Evolutionary conservation across 257 asterid genomes (phyloP).

Genomic region (Ilex aquifolium): DNA sequence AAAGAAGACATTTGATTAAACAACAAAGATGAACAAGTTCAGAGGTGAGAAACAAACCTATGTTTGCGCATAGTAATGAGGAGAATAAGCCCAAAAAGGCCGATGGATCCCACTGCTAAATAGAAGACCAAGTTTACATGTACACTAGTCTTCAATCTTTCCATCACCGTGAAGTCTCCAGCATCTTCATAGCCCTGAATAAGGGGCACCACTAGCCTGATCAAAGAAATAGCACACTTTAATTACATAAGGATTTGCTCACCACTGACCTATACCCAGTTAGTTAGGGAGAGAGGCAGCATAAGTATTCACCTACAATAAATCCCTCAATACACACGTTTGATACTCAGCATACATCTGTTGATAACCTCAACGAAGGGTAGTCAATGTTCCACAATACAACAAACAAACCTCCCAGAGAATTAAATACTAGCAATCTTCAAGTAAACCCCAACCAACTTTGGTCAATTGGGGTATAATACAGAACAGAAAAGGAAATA

Average conservation of each 20-base stretch:
- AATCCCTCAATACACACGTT: too few species aligned
- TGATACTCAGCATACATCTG: too few species aligned
- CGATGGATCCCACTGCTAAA: slow-evolving; percentile 78
- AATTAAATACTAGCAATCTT: neutral
- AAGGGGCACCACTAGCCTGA: slow-evolving; percentile 97
- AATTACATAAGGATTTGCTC: slow-evolving; percentile 4
- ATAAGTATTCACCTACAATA: too few species aligned
- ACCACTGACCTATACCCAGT: neutral
- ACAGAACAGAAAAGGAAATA: neutral
- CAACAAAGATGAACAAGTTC: slow-evolving; percentile 9
- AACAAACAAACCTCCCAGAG: neutral
- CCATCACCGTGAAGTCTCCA: slow-evolving; percentile 84
- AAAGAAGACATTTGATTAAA: too few species aligned
- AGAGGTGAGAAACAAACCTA: slow-evolving; percentile 55
- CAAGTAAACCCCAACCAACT: neutral
- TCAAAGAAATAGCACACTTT: slow-evolving; percentile 22
- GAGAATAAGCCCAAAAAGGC: slow-evolving; percentile 90
- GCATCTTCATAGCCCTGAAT: slow-evolving; percentile 99
- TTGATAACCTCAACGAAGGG: neutral
- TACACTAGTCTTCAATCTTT: slow-evolving; percentile 91
- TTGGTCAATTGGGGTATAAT: neutral
- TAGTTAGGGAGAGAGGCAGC: neutral
- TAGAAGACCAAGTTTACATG: slow-evolving; percentile 92
- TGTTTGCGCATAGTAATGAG: slow-evolving; percentile 64
- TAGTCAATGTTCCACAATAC: neutral